Evolutionary conservation across 768 basidiomycete genomes (phyloP).

Genomic region (Butyriboletus loyo): DNA sequence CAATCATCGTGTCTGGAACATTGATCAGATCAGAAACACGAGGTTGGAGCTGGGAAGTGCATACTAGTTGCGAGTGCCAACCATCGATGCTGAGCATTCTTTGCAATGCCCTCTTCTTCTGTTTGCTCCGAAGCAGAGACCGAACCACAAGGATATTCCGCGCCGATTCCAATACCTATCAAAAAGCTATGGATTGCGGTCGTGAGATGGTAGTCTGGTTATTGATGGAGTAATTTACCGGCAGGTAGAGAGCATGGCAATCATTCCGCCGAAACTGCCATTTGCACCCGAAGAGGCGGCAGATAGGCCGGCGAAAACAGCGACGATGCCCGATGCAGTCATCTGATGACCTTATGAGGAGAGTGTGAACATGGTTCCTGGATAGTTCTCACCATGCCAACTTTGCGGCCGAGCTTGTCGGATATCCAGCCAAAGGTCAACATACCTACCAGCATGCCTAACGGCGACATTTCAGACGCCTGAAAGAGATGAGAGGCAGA

Average conservation of each 20-base stretch:
- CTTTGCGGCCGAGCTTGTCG: constrained; percentile 84
- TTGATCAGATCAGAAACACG: neutral
- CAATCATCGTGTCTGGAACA: constrained; percentile 74
- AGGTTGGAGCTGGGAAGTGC: constrained; percentile 16
- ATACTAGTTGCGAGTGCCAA: constrained; percentile 87
- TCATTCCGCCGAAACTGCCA: constrained; percentile 62
- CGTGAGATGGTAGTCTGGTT: neutral
- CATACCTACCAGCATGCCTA: constrained; percentile 87
- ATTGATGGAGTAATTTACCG: constrained; percentile 43
- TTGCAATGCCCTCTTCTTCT: constrained; percentile 74
- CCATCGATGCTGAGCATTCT: constrained; percentile 81
- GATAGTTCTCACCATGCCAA: constrained; percentile 67
- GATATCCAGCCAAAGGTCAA: constrained; percentile 77
- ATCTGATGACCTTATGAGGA: constrained; percentile 46
- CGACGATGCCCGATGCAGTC: constrained; percentile 79
- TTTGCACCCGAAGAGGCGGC: constrained; percentile 81
- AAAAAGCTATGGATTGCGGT: constrained; percentile 55
- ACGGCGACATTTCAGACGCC: constrained; percentile 61
- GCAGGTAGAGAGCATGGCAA: constrained; percentile 77
- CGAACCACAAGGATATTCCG: constrained; percentile 88
- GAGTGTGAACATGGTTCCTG: neutral
- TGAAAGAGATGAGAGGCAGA: constrained; percentile 63
- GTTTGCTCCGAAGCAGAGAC: constrained; percentile 89
- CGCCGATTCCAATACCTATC: constrained; percentile 84
- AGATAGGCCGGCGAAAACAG: constrained; percentile 78